Evolutionary conservation across 2,329 filamentous ascomycete species (phyloP), one percentile per base, ranked within the genome.

Genomic region (Pseudonectria buxi): DNA sequence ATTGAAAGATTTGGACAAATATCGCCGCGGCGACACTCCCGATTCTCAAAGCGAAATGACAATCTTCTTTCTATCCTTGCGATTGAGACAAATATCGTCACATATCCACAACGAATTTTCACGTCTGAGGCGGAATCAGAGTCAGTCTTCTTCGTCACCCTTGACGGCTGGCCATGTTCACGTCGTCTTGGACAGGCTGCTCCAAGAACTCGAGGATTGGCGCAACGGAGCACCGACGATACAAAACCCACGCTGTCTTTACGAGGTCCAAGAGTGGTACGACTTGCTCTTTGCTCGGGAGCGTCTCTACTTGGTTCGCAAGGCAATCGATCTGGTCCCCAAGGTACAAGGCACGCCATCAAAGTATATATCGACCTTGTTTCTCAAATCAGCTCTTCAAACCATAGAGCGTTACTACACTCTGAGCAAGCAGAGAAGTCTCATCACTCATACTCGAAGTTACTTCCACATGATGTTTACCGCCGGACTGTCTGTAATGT

Each of bases 401-500:
- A 55, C 61, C 0, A 67, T 70, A 4, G 40, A 57, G 3, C 40
- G 58, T 0, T 71, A 69, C 40, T 56, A 57, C 4, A 41, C 44
- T 4, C 44, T 70, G 12, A 62, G 55, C 25, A 45, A 57, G 4
- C 49, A 50, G 3, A 51, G 50, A 3, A 24, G 26, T 0, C 50
- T 55, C 10, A 63, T 68, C 25, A 67, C 62, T 0, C 65, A 61
- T 35, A 69, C 67, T 0, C 51, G 66, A n/a, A 67, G 62, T 30
- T 71, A 71, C 40, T 70, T 71, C 16, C 67, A 71, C 33, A 60
- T 64, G 30, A 59, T 70, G 3, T 69, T 69, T 30, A 65, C 65
- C 0, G 64, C 65, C 3, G 67, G 65, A 0, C 38, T 70, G 0
- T 61, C 55, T 5, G 49, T 64, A 2, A 57, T 65, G 36, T 58